Percentiles rank a stretch among this genome's conserved stretches.
Conservation (phyloP, 1,284 basidiomycete genomes). For the Cutaneotrichosporon cyanovorans region DNA sequence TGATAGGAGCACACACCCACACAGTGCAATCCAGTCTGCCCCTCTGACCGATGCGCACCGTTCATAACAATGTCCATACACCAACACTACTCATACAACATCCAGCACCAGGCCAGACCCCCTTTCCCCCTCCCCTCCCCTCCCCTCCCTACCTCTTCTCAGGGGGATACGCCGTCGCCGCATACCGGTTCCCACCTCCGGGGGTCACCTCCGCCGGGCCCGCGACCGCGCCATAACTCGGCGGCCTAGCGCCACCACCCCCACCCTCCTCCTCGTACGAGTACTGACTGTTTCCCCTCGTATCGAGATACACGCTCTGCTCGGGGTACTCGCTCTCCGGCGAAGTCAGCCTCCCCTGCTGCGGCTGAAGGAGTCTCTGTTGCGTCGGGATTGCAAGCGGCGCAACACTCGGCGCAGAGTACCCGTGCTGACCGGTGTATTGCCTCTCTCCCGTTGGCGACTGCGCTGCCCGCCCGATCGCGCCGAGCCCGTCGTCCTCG, state of each 20-base stretch:
- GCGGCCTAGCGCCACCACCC: neutral
- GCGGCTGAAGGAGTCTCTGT: constrained; percentile 8
- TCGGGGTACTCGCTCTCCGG: constrained; percentile 5
- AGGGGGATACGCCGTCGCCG: neutral
- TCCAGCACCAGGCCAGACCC: no score
- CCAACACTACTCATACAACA: no score
- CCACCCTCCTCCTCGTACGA: neutral
- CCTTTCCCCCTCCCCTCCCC: no score
- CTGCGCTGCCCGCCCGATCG: constrained; percentile 30
- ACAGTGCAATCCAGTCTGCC: no score
- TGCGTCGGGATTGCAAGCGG: constrained; percentile 12
- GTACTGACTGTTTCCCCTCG: neutral
- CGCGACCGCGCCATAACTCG: constrained; percentile 4
- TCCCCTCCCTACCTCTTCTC: neutral
- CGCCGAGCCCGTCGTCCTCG: constrained; percentile 31
- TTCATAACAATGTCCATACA: no score
- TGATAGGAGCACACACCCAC: no score
- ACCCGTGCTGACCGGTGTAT: constrained; percentile 3
- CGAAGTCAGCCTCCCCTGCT: constrained; percentile 2
- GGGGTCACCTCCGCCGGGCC: neutral
- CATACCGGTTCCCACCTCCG: no score
- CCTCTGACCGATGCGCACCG: no score
- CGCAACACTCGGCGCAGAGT: neutral
- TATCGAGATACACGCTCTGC: neutral
- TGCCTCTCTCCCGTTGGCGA: constrained; percentile 15